Percentiles rank a stretch among this genome's conserved stretches.
Evolutionary conservation across 306 rosid species (phyloP).

Genomic region (Citrullus amarus): DNA sequence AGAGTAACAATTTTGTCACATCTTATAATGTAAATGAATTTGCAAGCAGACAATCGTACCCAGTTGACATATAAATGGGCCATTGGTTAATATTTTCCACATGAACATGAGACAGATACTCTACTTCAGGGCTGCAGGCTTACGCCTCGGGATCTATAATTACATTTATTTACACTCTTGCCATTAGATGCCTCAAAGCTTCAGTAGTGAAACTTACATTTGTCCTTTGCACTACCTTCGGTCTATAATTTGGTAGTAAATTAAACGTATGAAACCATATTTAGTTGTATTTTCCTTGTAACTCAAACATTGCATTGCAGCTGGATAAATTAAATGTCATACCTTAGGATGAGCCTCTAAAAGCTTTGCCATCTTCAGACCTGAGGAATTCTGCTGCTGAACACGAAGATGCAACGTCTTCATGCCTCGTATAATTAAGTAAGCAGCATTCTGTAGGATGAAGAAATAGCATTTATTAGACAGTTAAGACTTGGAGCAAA

Average conservation of each 20-base stretch:
- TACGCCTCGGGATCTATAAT: not conserved
- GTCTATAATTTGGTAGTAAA: not conserved
- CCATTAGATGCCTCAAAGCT: not conserved
- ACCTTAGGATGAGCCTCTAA: slow-evolving; percentile 99
- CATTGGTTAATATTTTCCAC: not conserved
- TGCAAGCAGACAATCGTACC: not conserved
- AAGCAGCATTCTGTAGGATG: slow-evolving; percentile 75
- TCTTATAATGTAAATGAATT: not conserved
- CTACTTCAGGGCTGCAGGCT: not conserved
- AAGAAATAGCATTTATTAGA: not conserved
- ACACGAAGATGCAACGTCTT: slow-evolving; percentile 94
- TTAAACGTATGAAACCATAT: not conserved
- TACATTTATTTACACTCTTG: not conserved
- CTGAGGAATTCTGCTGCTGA: slow-evolving; percentile 86
- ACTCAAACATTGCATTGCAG: not conserved
- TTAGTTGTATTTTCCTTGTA: not conserved
- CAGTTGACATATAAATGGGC: not conserved
- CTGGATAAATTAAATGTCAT: not conserved
- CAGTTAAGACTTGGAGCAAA: not conserved
- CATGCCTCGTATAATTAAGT: slow-evolving; percentile 91
- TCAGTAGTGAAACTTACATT: not conserved
- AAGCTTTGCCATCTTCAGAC: slow-evolving; percentile 63
- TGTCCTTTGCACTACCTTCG: not conserved
- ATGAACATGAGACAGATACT: not conserved
- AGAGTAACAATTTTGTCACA: not conserved